Evolutionary conservation across 2,329 filamentous ascomycete genomes (phyloP), one percentile per base, ranked within the genome.

Genomic region (Blumeriella jaapii): DNA sequence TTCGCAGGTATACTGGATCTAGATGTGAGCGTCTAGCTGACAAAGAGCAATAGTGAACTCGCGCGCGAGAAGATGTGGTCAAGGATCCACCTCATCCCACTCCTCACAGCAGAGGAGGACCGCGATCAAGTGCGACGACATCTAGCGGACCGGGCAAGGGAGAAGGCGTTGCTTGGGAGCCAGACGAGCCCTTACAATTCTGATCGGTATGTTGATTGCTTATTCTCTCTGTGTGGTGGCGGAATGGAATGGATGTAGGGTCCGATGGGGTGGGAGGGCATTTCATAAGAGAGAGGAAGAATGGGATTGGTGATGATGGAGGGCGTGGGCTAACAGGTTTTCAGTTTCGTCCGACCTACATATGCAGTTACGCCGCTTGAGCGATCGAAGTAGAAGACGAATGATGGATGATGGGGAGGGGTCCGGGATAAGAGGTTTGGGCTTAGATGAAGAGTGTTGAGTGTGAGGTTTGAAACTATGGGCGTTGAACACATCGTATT

Each of bases 1-100:
- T n/a, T n/a, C n/a, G n/a, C n/a, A n/a, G n/a, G n/a, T n/a, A n/a
- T n/a, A n/a, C n/a, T n/a, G n/a, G n/a, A n/a, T n/a, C n/a, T n/a
- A n/a, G n/a, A n/a, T n/a, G n/a, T n/a, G n/a, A n/a, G n/a, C n/a
- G n/a, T n/a, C n/a, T n/a, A n/a, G n/a, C n/a, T n/a, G n/a, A n/a
- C n/a, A n/a, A n/a, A n/a, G 5, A 24, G 41, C 46, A 24, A 45
- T 43, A 95, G 87, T 57, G 91, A 98, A 63, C 78, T 94, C 49
- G 83, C 78, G 45, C 84, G 91, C 53, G 91, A 98, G 59, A 98
- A 96, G 70, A 91, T 94, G 75, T 98, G 91, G 91, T 76, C 84
- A 43, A 81, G 91, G 57, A 93, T 98, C 63, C 77, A 96, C 64
- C 71, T 98, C 46, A 91, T 89, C 55, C 91, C 91, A 39, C 66